These are phyloP conservation scores for Vigna reflexopilosa DNA, from an alignment of 306 rosid species.

Conservation along the genomic window DNA sequence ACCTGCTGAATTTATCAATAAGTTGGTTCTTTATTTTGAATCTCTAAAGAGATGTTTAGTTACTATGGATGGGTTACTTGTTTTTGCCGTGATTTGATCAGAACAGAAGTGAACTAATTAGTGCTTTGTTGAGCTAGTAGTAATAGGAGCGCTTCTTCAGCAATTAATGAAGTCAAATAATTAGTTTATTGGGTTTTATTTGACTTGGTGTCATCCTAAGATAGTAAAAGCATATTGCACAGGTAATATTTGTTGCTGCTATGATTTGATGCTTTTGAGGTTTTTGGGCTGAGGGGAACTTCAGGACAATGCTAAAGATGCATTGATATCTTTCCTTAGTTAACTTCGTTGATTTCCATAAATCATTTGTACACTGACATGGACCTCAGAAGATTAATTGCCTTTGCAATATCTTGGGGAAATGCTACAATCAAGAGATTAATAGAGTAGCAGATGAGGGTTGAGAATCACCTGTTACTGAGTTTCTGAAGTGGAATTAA, in stretches of 20 bases:
- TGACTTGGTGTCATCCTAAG: conserved; percentile 37
- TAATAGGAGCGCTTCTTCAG: conserved; percentile 41
- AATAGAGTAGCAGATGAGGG: conserved; percentile 23
- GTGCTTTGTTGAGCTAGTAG: conserved; percentile 44
- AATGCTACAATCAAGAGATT: conserved; percentile 35
- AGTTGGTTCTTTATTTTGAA: conserved; percentile 55
- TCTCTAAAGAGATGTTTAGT: conserved; percentile 47
- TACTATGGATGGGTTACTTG: conserved; percentile 41
- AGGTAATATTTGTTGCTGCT: conserved; percentile 41
- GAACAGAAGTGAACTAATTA: conserved; percentile 48
- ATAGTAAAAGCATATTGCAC: conserved; percentile 37
- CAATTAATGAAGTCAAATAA: conserved; percentile 49
- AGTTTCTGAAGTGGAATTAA: conserved; percentile 26
- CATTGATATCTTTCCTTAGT: conserved; percentile 19
- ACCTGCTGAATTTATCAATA: conserved; percentile 51
- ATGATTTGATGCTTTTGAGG: conserved; percentile 18
- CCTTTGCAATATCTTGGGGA: conserved; percentile 32
- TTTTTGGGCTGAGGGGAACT: conserved; percentile 30
- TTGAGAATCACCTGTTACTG: conserved; percentile 9
- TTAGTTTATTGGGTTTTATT: conserved; percentile 38
- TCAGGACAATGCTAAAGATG: conserved; percentile 47
- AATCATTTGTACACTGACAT: conserved; percentile 25
- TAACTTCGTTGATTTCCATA: conserved; percentile 30
- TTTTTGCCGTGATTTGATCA: conserved; percentile 46
- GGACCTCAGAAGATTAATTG: conserved; percentile 37